Percentiles rank a stretch among this genome's conserved stretches.
Evolutionary conservation across 345 rosid species (phyloP).

Genomic region (Eucalyptus pauciflora): DNA sequence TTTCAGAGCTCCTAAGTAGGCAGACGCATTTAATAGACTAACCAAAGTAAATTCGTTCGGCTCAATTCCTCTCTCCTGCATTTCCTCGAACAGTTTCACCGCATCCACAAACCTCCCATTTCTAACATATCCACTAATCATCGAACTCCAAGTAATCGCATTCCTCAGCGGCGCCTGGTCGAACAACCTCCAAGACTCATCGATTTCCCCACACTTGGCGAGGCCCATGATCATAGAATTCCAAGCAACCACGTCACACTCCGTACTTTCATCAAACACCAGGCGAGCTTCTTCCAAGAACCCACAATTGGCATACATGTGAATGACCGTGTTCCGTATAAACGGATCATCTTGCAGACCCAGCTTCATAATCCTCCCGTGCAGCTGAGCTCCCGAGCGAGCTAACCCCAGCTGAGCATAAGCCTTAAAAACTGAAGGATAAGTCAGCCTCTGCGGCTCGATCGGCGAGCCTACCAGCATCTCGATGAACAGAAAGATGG

Average conservation of each 20-base stretch:
- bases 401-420: slow-evolving; percentile 42
- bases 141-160: slow-evolving; percentile 60
- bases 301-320: slow-evolving; percentile 58
- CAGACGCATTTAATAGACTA: slow-evolving; percentile 65
- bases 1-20: slow-evolving; percentile 42
- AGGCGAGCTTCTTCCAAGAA: slow-evolving; percentile 41
- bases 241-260: slow-evolving; percentile 55
- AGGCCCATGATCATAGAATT: slow-evolving; percentile 63
- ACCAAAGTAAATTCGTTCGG: slow-evolving; percentile 67
- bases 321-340: slow-evolving; percentile 37
- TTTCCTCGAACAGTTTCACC: slow-evolving; percentile 37
- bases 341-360: slow-evolving; percentile 58
- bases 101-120: slow-evolving; percentile 41
- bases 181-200: slow-evolving; percentile 41
- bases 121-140: slow-evolving; percentile 68
- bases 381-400: slow-evolving; percentile 49
- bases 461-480: slow-evolving; percentile 31
- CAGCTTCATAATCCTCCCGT: slow-evolving; percentile 50
- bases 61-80: slow-evolving; percentile 27
- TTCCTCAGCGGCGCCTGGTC: slow-evolving; percentile 35
- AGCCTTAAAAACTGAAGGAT: slow-evolving; percentile 79
- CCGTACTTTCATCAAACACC: slow-evolving; percentile 18
- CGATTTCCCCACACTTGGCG: slow-evolving; percentile 41
- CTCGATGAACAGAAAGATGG: slow-evolving; percentile 40
- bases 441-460: slow-evolving; percentile 57